Conservation (phyloP, 2,329 filamentous ascomycete species). For the Fusarium sp. region DNA sequence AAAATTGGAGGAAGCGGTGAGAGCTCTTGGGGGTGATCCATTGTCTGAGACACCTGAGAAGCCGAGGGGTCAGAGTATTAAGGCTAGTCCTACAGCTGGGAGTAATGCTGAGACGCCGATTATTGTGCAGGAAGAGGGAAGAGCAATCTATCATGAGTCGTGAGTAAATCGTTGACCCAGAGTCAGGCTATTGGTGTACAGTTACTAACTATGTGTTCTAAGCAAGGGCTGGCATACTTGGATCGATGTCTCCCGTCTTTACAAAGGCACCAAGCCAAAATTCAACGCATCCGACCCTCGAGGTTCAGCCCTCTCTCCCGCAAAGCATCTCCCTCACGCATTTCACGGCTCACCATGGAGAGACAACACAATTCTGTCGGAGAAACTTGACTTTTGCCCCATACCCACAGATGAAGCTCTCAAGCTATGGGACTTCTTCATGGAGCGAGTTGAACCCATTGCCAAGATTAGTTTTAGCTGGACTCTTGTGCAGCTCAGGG, state of each 20-base stretch:
- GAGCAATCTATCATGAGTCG: constrained; percentile 19
- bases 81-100: accelerated
- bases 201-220: no score
- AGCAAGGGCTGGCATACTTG: constrained; percentile 12
- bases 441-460: constrained; percentile 21
- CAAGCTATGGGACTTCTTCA: constrained; percentile 8
- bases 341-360: constrained; percentile 26
- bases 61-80: neutral
- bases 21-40: constrained; percentile 23
- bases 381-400: neutral
- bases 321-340: constrained; percentile 9
- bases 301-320: constrained; percentile 15
- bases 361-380: neutral
- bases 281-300: neutral
- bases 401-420: neutral
- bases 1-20: constrained; percentile 18
- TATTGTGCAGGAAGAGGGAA: constrained; percentile 23
- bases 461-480: constrained; percentile 32
- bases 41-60: neutral
- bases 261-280: constrained; percentile 1
- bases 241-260: constrained; percentile 9
- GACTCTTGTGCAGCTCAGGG: neutral
- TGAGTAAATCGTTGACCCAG: neutral
- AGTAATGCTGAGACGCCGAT: constrained; percentile 11
- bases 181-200: no score